phyloP scores from a whole-genome alignment of 73 alveolate genomes.

The Paramecium tetraurelia region DNA sequence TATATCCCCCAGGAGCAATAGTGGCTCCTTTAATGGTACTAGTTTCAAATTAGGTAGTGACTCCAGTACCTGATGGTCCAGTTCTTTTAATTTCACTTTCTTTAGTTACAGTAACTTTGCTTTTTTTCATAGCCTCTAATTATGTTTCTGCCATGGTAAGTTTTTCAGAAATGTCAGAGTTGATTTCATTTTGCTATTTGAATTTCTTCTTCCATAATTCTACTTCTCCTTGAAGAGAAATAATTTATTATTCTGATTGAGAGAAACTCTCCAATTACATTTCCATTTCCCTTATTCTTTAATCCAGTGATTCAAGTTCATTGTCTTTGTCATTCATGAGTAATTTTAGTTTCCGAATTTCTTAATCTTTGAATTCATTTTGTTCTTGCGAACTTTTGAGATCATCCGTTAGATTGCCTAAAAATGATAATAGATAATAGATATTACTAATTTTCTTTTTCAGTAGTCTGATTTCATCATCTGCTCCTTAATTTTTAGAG shows the following conservation, averaged over 20 bases:
- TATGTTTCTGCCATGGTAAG: conserved; percentile 39
- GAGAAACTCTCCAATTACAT: background rate
- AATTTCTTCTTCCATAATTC: conserved; percentile 31
- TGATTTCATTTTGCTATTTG: background rate
- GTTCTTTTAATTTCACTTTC: background rate
- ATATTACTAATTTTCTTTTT: background rate
- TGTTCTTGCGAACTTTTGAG: background rate
- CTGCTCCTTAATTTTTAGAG: background rate
- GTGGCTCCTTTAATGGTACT: background rate
- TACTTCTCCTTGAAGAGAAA: background rate
- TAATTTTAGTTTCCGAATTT: background rate
- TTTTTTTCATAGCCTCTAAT: conserved; percentile 1
- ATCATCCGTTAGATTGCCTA: background rate
- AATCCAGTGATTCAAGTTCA: background rate
- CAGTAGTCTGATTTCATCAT: background rate
- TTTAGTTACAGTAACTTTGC: background rate
- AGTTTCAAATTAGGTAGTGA: background rate
- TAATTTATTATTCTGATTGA: background rate
- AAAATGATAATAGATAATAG: background rate
- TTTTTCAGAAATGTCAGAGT: conserved; percentile 21
- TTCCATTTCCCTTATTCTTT: background rate
- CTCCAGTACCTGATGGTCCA: background rate
- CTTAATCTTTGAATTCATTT: background rate
- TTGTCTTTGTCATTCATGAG: background rate
- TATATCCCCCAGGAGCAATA: background rate